These are phyloP conservation scores for Schizochytrium sp. DNA, from an alignment of 108 stramenopile genomes.

Conservation along the genomic window DNA sequence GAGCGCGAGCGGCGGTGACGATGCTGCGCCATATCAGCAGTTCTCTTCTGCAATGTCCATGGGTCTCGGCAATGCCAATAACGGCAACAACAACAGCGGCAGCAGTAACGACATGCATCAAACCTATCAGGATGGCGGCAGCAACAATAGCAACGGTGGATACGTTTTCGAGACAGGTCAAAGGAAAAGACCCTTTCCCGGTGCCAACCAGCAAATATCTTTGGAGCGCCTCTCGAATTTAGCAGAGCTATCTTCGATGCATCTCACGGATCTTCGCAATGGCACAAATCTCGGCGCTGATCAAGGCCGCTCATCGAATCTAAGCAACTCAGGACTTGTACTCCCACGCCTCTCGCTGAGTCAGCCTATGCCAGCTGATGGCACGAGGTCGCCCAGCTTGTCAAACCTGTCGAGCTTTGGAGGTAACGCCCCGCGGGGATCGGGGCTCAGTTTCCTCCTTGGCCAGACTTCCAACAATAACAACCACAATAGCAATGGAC, in stretches of 20 bases:
- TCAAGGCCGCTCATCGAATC: not conserved
- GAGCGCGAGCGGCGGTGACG: too few relatives aligned
- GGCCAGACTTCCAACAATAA: not conserved
- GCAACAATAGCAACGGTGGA: not conserved
- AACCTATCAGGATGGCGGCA: not conserved
- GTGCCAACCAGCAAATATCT: not conserved
- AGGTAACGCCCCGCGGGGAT: not conserved
- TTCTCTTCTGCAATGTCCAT: too few relatives aligned
- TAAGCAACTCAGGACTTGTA: conserved; percentile 12
- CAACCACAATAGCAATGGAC: not conserved
- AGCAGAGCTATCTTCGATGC: conserved; percentile 2
- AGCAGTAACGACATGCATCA: too few relatives aligned
- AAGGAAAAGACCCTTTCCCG: not conserved
- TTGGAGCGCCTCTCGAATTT: conserved; percentile 28
- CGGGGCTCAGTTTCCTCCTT: not conserved
- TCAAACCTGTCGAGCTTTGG: not conserved
- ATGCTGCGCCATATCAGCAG: too few relatives aligned
- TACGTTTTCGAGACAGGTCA: not conserved
- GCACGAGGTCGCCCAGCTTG: not conserved
- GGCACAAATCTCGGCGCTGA: too few relatives aligned
- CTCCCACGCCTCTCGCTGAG: not conserved
- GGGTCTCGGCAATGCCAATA: too few relatives aligned
- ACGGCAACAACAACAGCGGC: too few relatives aligned
- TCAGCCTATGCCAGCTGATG: too few relatives aligned
- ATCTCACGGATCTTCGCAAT: not conserved